phyloP scores from a whole-genome alignment of 192 early-diverging fungal species.

The Entomortierella chlamydospora region DNA sequence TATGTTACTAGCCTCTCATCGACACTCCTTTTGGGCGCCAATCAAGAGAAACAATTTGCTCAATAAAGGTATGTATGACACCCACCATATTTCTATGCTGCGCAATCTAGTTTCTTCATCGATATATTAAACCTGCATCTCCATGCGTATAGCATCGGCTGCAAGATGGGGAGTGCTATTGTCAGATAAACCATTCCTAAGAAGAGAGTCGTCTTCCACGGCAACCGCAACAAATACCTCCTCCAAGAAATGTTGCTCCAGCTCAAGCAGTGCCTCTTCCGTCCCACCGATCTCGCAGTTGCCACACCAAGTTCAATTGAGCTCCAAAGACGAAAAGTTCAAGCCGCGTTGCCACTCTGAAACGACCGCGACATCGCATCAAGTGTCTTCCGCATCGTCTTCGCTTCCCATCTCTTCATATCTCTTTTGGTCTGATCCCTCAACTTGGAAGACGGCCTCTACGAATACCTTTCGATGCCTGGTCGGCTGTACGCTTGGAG shows the following conservation, averaged over 20 bases:
- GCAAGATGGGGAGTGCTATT: background rate
- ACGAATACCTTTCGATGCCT: slow-evolving; percentile 66
- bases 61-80: background rate
- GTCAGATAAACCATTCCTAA: background rate
- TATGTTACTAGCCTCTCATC: background rate
- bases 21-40: background rate
- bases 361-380: background rate
- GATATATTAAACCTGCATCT: background rate
- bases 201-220: background rate
- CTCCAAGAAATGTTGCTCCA: too few relatives aligned
- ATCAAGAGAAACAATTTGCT: background rate
- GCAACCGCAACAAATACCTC: background rate
- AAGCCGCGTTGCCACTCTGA: background rate
- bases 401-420: slow-evolving; percentile 12
- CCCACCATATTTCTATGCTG: background rate
- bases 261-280: too few relatives aligned
- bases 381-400: background rate
- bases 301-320: background rate
- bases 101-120: background rate
- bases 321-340: background rate
- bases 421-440: slow-evolving; percentile 57
- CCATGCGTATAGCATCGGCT: background rate
- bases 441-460: slow-evolving; percentile 56
- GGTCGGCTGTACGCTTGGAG: slow-evolving; percentile 64
- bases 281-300: too few relatives aligned